Evolutionary conservation across 1,284 basidiomycete species (phyloP).

Genomic region (Bjerkandera adusta): DNA sequence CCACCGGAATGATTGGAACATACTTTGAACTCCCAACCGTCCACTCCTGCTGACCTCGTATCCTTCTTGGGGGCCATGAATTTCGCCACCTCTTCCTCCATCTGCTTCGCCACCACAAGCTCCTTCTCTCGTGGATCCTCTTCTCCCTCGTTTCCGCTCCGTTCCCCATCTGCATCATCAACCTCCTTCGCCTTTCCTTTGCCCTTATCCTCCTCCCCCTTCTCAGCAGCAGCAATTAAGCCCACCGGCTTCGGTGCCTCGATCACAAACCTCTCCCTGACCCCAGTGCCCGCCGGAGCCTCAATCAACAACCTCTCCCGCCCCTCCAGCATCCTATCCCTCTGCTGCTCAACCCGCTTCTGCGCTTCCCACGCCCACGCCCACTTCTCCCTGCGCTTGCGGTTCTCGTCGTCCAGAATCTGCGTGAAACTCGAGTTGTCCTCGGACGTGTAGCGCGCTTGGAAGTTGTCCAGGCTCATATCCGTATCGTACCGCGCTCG

Average conservation of each 20-base stretch:
- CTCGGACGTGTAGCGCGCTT: slow-evolving; percentile 89
- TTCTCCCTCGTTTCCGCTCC: slow-evolving; percentile 32
- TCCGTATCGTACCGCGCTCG: slow-evolving; percentile 54
- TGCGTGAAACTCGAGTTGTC: slow-evolving; percentile 94
- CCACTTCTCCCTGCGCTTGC: slow-evolving; percentile 72
- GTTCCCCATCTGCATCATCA: slow-evolving; percentile 8
- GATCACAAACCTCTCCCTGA: slow-evolving; percentile 64
- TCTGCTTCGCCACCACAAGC: slow-evolving; percentile 23
- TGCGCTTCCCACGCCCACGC: slow-evolving; percentile 93
- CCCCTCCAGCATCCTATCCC: slow-evolving; percentile 57
- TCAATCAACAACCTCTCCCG: slow-evolving; percentile 69
- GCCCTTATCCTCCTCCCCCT: slow-evolving; percentile 20
- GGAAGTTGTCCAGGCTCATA: slow-evolving; percentile 81
- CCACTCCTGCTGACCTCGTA: slow-evolving; percentile 63
- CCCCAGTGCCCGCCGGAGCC: slow-evolving; percentile 58
- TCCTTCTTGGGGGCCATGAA: slow-evolving; percentile 79
- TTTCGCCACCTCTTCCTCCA: slow-evolving; percentile 41
- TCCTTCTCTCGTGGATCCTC: slow-evolving; percentile 31
- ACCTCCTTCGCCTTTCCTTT: slow-evolving; percentile 19
- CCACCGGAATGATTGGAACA: slow-evolving; percentile 19
- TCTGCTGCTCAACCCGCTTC: slow-evolving; percentile 67
- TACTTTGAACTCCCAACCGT: slow-evolving; percentile 89
- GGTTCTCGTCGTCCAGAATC: slow-evolving; percentile 87
- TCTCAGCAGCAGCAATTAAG: slow-evolving; percentile 47
- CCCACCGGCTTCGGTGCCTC: slow-evolving; percentile 54